Evolutionary conservation across 2,329 filamentous ascomycete species (phyloP), one percentile per base, ranked within the genome.

Genomic region (Arthrobotrys conoides): DNA sequence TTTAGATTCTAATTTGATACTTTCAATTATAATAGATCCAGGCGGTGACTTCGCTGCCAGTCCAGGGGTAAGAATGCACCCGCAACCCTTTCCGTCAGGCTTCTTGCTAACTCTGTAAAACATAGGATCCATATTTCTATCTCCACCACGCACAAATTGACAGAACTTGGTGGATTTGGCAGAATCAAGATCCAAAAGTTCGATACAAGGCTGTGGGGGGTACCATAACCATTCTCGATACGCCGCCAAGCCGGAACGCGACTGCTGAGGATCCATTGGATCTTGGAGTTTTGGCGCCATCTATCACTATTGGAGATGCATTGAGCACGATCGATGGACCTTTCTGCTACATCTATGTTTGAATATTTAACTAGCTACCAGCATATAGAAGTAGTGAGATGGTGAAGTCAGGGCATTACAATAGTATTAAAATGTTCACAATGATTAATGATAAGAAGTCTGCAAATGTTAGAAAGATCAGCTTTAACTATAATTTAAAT

Each of bases 111-210:
- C 8, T 46, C 2, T 8, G 20, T 46, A 1, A 46, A 46, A 36
- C 30, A 64, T 12, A 75, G 71, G 86, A 87, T 72, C 86, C 86
- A 1, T 85, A 82, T 0, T 87, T 87, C 82, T 87, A 84, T 75
- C 81, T 86, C 8, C 86, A 87, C 77, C 86, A 87, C 70, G 85
- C 83, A 0, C 84, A 86, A 80, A 84, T 88, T 66, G 86, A 88
- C 76, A 83, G 86, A 12, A 83, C 86, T 57, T 87, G 86, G 82
- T 87, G 85, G 82, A 85, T 87, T 80, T 87, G 86, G 86, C 86
- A 87, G 82, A 86, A 86, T 70, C 84, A 86, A 22, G 84, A 87
- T 80, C 84, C 83, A 82, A 82, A 82, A 49, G 82, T 84, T 49
- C 79, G 85, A 6, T 76, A 85, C 27, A 79, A 84, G 44, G 81